phyloP scores from a whole-genome alignment of 2,329 filamentous ascomycete species.

The Cercospora sp. region DNA sequence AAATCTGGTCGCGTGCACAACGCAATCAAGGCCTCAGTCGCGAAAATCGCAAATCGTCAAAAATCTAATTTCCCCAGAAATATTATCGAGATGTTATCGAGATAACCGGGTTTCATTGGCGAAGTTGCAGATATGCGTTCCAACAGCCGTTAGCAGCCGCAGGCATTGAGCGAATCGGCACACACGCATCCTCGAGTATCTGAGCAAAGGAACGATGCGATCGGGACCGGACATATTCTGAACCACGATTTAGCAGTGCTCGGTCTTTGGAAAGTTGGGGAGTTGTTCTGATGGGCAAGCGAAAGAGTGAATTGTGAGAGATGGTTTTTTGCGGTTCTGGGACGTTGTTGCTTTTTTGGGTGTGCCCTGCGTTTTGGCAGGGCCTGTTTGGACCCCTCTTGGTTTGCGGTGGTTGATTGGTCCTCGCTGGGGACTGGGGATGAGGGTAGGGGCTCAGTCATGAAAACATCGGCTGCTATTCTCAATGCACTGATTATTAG shows the following conservation, averaged over 20 bases:
- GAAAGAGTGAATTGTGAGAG: not conserved
- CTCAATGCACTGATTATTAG: not conserved
- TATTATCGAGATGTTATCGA: not conserved
- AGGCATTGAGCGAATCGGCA: slow-evolving; percentile 10
- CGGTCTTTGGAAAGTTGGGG: not conserved
- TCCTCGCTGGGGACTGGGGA: not conserved
- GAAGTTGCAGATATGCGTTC: slow-evolving; percentile 9
- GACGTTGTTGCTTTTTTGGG: not conserved
- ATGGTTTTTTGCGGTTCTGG: not conserved
- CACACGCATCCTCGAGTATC: not conserved
- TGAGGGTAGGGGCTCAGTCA: not conserved
- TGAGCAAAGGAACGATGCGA: not conserved
- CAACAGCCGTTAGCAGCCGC: slow-evolving; percentile 37
- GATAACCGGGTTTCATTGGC: slow-evolving; percentile 6
- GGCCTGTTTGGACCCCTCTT: not conserved
- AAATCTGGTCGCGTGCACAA: not conserved
- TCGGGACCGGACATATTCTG: not conserved
- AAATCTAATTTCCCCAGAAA: not conserved
- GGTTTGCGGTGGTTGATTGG: not conserved
- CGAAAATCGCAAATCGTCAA: not conserved
- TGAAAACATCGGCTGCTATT: not conserved
- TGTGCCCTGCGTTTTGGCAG: not conserved
- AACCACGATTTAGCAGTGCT: not conserved
- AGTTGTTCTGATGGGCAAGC: not conserved
- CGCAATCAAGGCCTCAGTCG: not conserved